phyloP scores from a whole-genome alignment of 2,329 filamentous ascomycete species.

The Cladophialophora carrionii region DNA sequence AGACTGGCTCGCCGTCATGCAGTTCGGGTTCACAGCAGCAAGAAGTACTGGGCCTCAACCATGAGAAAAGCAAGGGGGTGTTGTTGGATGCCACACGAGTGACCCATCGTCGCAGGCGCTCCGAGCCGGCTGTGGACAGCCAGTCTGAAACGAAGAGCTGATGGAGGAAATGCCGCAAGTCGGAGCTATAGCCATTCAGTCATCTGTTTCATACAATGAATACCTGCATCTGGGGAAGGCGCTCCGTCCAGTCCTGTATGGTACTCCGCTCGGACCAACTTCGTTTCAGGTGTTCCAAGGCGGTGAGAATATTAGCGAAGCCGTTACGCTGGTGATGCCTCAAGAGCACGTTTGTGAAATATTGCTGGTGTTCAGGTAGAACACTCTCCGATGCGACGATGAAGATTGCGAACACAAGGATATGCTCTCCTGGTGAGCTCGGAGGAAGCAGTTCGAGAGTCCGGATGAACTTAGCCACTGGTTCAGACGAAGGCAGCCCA shows the following conservation, averaged over 20 bases:
- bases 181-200: background rate
- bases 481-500: background rate
- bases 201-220: background rate
- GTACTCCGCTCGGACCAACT: background rate
- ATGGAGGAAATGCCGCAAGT: background rate
- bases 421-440: background rate
- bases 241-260: background rate
- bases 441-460: background rate
- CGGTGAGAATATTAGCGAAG: background rate
- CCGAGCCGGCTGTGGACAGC: too few species aligned
- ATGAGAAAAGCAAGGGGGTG: background rate
- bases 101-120: background rate
- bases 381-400: background rate
- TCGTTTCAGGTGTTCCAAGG: background rate
- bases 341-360: conserved; percentile 14
- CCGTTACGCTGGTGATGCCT: conserved; percentile 14
- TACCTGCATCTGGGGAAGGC: background rate
- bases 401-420: conserved; percentile 2
- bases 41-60: background rate
- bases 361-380: conserved; percentile 2
- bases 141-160: background rate
- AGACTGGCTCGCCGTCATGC: background rate
- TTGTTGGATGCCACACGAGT: background rate
- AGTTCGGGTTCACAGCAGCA: background rate
- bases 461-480: background rate